Evolutionary conservation across 2,329 filamentous ascomycete species (phyloP).

Genomic region (Phialocephala subalpina): DNA sequence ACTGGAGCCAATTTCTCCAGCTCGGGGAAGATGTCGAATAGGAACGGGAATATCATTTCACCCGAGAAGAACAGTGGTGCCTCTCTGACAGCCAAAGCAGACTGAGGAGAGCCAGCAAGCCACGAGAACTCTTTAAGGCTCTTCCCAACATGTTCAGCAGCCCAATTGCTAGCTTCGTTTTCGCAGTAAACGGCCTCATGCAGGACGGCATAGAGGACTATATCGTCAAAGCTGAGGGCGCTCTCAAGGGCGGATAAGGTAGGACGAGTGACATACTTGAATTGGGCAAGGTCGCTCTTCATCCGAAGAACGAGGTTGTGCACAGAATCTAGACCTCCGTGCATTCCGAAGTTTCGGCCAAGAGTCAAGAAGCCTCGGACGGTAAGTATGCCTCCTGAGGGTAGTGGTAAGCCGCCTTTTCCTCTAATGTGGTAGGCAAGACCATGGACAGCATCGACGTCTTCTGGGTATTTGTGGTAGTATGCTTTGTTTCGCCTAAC

Average conservation of each 20-base stretch:
- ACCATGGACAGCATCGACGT: constrained; percentile 71
- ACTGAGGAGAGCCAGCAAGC: constrained; percentile 44
- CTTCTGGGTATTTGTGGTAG: constrained; percentile 83
- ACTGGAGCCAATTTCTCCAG: constrained; percentile 72
- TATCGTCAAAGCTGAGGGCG: constrained; percentile 74
- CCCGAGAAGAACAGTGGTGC: constrained; percentile 81
- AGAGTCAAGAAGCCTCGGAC: constrained; percentile 78
- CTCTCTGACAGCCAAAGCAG: constrained; percentile 47
- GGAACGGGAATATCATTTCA: constrained; percentile 90
- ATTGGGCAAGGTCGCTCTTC: constrained; percentile 75
- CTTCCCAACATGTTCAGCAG: constrained; percentile 70
- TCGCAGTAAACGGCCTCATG: constrained; percentile 91
- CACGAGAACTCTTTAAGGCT: constrained; percentile 53
- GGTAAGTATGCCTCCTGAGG: constrained; percentile 77
- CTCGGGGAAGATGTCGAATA: constrained; percentile 83
- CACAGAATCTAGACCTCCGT: constrained; percentile 79
- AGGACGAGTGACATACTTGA: constrained; percentile 77
- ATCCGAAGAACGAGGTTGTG: constrained; percentile 78
- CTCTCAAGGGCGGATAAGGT: constrained; percentile 75
- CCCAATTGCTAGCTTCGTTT: constrained; percentile 74
- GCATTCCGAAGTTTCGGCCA: constrained; percentile 79
- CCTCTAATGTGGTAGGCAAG: constrained; percentile 71
- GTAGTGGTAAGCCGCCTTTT: constrained; percentile 67
- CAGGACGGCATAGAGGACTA: constrained; percentile 84
- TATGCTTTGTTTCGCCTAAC: constrained; percentile 74